Conservation (phyloP, 2,329 filamentous ascomycete genomes). For the Stylonectria norvegica region DNA sequence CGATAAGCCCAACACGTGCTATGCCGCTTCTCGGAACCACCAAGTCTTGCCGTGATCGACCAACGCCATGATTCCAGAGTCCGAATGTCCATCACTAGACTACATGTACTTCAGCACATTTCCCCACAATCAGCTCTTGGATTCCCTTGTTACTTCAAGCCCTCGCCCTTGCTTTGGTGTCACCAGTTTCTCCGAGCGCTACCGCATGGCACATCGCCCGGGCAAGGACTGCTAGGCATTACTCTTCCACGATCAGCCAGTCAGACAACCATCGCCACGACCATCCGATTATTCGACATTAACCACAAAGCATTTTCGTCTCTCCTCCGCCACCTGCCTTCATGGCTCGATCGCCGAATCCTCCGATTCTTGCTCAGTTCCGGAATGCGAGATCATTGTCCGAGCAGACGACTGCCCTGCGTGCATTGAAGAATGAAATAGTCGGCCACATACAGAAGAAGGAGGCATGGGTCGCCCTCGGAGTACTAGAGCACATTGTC, state of each 20-base stretch:
- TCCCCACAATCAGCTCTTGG: slow-evolving; percentile 3
- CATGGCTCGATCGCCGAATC: slow-evolving; percentile 54
- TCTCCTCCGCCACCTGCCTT: slow-evolving; percentile 14
- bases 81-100: slow-evolving; percentile 13
- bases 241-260: slow-evolving; percentile 10
- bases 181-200: slow-evolving; percentile 2
- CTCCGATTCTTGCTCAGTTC: slow-evolving; percentile 55
- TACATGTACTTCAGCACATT: slow-evolving; percentile 11
- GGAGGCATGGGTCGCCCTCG: slow-evolving; percentile 69
- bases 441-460: slow-evolving; percentile 87
- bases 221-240: slow-evolving; percentile 12
- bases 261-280: slow-evolving; percentile 12
- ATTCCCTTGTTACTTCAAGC: slow-evolving; percentile 5
- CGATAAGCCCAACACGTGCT: slow-evolving; percentile 24
- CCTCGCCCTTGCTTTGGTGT: slow-evolving; percentile 8
- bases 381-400: slow-evolving; percentile 48
- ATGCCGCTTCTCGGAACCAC: slow-evolving; percentile 20
- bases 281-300: slow-evolving; percentile 9
- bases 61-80: slow-evolving; percentile 18
- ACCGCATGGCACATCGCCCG: slow-evolving; percentile 15
- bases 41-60: slow-evolving; percentile 26
- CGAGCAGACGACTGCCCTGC: slow-evolving; percentile 60
- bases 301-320: slow-evolving; percentile 1
- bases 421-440: slow-evolving; percentile 80
- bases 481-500: slow-evolving; percentile 60